These are phyloP conservation scores for Ogataea zsoltii DNA, from an alignment of 805 yeast species.

Conservation along the genomic window DNA sequence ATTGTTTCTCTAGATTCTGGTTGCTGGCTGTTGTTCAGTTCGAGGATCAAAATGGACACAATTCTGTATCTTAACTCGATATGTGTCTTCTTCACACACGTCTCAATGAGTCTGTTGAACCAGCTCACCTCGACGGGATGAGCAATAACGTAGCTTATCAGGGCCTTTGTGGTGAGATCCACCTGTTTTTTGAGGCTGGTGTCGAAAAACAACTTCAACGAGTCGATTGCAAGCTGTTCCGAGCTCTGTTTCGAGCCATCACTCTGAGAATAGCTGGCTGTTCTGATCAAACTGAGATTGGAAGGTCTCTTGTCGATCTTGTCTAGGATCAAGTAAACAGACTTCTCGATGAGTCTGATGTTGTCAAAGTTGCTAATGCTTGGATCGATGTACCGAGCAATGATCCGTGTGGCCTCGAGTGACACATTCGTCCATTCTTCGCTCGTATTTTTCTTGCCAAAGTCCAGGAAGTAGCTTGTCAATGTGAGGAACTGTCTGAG, in stretches of 20 bases:
- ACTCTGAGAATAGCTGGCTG: constrained; percentile 7
- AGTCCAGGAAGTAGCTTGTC: constrained; percentile 22
- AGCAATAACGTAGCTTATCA: constrained; percentile 45
- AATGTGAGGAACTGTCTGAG: constrained; percentile 41
- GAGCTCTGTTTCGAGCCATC: constrained; percentile 1
- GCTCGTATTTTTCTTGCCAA: constrained; percentile 19
- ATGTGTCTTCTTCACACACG: constrained; percentile 72
- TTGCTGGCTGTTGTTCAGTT: constrained; percentile 44
- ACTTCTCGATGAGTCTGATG: constrained; percentile 26
- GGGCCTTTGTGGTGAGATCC: constrained; percentile 51
- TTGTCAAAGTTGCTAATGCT: constrained; percentile 18
- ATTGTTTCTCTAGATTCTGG: constrained; percentile 21
- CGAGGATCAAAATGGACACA: constrained; percentile 43
- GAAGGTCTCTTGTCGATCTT: constrained; percentile 30
- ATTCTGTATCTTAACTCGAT: constrained; percentile 35
- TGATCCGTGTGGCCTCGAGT: constrained; percentile 40
- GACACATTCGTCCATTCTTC: constrained; percentile 49
- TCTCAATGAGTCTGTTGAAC: constrained; percentile 59
- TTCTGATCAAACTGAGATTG: constrained; percentile 21
- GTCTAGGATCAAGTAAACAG: constrained; percentile 41
- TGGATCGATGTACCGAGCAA: constrained; percentile 34
- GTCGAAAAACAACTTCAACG: constrained; percentile 63
- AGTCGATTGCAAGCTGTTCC: constrained; percentile 27
- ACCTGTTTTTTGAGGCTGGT: constrained; percentile 64
- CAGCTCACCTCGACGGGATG: constrained; percentile 39